phyloP scores from a whole-genome alignment of 345 rosid species.

The Melaleuca quinquenervia region DNA sequence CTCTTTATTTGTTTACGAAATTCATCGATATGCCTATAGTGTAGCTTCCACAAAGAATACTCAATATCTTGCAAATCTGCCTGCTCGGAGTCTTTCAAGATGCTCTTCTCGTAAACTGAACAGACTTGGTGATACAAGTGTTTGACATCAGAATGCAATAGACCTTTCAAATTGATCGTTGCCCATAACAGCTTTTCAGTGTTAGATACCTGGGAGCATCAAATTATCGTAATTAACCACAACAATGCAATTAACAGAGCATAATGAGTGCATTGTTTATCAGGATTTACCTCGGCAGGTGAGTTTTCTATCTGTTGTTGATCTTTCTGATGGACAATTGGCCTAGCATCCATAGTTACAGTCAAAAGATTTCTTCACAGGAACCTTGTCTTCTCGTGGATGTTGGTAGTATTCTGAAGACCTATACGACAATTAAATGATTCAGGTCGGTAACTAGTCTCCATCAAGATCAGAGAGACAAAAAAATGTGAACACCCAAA shows the following conservation, averaged over 20 bases:
- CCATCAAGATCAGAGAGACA: background rate
- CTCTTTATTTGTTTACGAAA: conserved; percentile 60
- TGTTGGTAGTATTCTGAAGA: background rate
- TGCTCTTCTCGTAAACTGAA: conserved; percentile 46
- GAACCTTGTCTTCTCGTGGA: background rate
- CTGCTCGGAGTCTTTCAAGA: conserved; percentile 35
- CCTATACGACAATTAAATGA: background rate
- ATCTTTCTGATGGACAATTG: background rate
- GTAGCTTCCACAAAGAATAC: conserved; percentile 85
- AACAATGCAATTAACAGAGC: background rate
- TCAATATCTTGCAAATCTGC: conserved; percentile 71
- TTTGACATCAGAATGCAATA: conserved; percentile 42
- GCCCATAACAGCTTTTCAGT: conserved; percentile 63
- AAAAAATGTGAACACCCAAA: background rate
- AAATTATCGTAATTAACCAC: background rate
- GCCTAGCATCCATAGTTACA: background rate
- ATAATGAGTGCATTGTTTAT: background rate
- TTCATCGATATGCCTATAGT: conserved; percentile 73
- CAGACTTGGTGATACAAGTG: conserved; percentile 51
- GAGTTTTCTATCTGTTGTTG: background rate
- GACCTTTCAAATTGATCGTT: conserved; percentile 36
- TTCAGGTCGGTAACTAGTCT: background rate
- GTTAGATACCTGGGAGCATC: conserved; percentile 40
- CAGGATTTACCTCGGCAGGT: background rate
- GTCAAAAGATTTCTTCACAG: background rate